Evolutionary conservation across 1,284 basidiomycete species (phyloP), one percentile per base, ranked within the genome.

Genomic region (Microbotryomycetes sp.): DNA sequence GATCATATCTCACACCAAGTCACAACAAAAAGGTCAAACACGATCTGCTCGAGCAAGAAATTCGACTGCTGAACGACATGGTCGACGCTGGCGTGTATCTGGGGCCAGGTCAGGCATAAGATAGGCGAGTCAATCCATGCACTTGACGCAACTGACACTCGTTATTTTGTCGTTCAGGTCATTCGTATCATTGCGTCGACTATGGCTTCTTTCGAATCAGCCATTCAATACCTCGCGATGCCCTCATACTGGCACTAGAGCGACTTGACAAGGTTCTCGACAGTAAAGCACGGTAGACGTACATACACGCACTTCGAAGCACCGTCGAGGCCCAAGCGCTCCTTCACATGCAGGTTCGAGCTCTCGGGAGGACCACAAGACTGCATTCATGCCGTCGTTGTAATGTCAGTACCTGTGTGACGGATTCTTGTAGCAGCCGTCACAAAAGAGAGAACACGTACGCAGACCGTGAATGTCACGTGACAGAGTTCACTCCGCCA

Each of bases 131-230:
- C 19, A 23, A 46, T 25, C 14, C 22, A 30, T 2, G 2, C n/a
- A 12, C 14, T 36, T 19, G 25, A 16, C 14, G 14, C 2, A 15
- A 6, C 49, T 49, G 48, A 31, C 6, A 3, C 3, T 3, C 15
- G 23, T 3, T 30, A 19, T 15, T 4, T 16, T 12, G 19, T 42
- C 36, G 19, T 12, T 15, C 68, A 58, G 70, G 71, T 9, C 63
- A 56, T 54, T 67, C 68, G 4, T 73, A 72, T 56, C 54, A 53
- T 12, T 49, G 47, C n/a, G 22, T 58, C 7, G 47, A 49, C 6
- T 56, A 58, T 7, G 72, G 72, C 12, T 72, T 54, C 47, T 73
- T 72, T 58, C 57, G 72, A n/a, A 49, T 73, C 28, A 72, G 70
- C 1, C 72, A 72, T 46, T 66, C 70, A 19, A 54, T 72, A 28